Conservation (phyloP, 495 filamentous ascomycete genomes). For the Talaromyces adpressus region DNA sequence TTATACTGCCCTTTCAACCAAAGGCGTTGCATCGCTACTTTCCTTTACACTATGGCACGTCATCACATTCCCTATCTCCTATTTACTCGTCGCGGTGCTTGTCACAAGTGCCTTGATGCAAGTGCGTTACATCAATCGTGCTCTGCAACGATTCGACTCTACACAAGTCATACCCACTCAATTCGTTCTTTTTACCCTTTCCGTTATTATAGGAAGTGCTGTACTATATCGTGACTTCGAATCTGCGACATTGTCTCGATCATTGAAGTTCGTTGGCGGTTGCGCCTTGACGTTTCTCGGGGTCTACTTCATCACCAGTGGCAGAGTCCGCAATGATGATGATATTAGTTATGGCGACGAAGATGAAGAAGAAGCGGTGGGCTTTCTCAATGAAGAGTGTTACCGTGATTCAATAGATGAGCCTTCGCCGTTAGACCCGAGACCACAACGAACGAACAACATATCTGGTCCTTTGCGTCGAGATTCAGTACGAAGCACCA, state of each 20-base stretch:
- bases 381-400: slow-evolving; percentile 34
- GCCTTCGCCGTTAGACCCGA: slow-evolving; percentile 10
- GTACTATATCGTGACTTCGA: slow-evolving; percentile 93
- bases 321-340: slow-evolving; percentile 36
- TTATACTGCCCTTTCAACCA: slow-evolving; percentile 92
- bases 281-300: slow-evolving; percentile 88
- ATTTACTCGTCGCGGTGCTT: slow-evolving; percentile 70
- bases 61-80: slow-evolving; percentile 86
- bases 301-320: slow-evolving; percentile 85
- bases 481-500: slow-evolving; percentile 28
- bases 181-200: slow-evolving; percentile 93
- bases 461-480: slow-evolving; percentile 13
- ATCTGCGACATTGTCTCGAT: slow-evolving; percentile 59
- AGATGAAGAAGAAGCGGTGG: slow-evolving; percentile 40
- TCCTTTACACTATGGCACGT: slow-evolving; percentile 81
- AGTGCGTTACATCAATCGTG: slow-evolving; percentile 92
- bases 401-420: slow-evolving; percentile 34
- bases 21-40: slow-evolving; percentile 90
- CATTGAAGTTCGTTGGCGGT: slow-evolving; percentile 78
- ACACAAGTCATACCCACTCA: slow-evolving; percentile 96
- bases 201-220: slow-evolving; percentile 89
- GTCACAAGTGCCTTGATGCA: slow-evolving; percentile 85
- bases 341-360: slow-evolving; percentile 39
- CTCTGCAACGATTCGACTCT: slow-evolving; percentile 88
- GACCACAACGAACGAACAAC: slow-evolving; percentile 15